Base-by-base conservation (phyloP, 352 stramenopile genomes). In the Aphanomyces cochlioides region DNA sequence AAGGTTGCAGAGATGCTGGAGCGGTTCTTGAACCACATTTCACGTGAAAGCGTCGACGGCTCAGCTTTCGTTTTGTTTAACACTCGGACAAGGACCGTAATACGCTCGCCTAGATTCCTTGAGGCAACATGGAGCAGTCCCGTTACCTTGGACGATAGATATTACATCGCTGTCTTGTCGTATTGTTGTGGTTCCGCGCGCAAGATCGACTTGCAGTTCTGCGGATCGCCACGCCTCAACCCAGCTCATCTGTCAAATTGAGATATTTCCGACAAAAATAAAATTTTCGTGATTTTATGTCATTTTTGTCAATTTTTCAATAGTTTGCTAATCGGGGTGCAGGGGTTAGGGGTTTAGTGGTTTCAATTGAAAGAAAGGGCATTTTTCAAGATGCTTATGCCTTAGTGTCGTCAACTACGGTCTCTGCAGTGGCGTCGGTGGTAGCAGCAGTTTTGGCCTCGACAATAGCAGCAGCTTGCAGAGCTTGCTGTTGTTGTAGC, bases 401-500 rank as follows among this genome's bases (percentile, higher is more conserved):
- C 28, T 28, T 28, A n/a, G 10, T 50, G 43, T 50, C 17, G 43
- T 12, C 43, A 50, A 50, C 28, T 12, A 50, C 43, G 17, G 17
- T 50, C 43, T 50, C 43, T n/a, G 43, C 43, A 50, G 43, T n/a
- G 43, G 43, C 43, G 2, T 50, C 43, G 43, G 43, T n/a, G 43
- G 17, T 2, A 50, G 28, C 28, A 28, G 28, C 28, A 28, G 28
- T 1, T n/a, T 56, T 66, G 7, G 37, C 41, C n/a, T n/a, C 21
- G 17, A 12, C 19, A 13, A 34, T 37, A n/a, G 17, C 36, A 12
- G 28, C 59, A 7, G 17, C 47, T 7, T n/a, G n/a, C 54, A 2
- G 43, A 50, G 10, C 17, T n/a, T 70, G 47, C 6, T 45, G 64
- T 40, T 70, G 36, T n/a, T 56, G 37, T 37, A 50, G 64, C 36